phyloP scores from a whole-genome alignment of 345 rosid genomes.

The Jatropha curcas region DNA sequence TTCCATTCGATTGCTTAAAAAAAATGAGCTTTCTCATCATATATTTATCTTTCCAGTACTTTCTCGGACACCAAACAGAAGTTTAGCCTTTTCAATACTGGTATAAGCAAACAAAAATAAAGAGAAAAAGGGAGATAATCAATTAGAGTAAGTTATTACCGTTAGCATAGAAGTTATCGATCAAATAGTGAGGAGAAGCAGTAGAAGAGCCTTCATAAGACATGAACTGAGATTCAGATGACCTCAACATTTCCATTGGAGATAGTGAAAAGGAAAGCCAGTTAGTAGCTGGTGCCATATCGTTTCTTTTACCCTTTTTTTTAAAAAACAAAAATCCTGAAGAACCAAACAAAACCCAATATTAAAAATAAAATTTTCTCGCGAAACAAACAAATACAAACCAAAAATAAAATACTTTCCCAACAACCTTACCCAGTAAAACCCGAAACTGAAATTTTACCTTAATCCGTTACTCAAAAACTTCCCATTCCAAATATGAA shows the following conservation, averaged over 20 bases:
- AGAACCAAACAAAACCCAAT: slow-evolving; percentile 10
- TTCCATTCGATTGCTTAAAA: not conserved
- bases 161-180: slow-evolving; percentile 78
- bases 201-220: slow-evolving; percentile 58
- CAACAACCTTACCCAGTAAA: not conserved
- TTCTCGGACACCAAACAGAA: slow-evolving; percentile 26
- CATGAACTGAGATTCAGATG: slow-evolving; percentile 63
- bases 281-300: slow-evolving; percentile 76
- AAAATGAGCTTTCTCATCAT: too few relatives aligned
- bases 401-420: too few relatives aligned
- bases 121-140: not conserved
- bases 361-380: slow-evolving; percentile 1
- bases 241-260: slow-evolving; percentile 89
- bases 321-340: not conserved
- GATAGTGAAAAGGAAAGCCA: slow-evolving; percentile 94
- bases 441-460: slow-evolving; percentile 13
- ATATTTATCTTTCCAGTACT: not conserved
- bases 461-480: slow-evolving; percentile 37
- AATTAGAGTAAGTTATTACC: slow-evolving; percentile 26
- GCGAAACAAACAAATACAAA: slow-evolving; percentile 23
- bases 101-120: not conserved
- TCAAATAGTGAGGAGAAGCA: slow-evolving; percentile 63
- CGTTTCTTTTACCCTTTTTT: slow-evolving; percentile 5
- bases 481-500: slow-evolving; percentile 18
- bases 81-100: not conserved